Base-by-base conservation (phyloP, 768 basidiomycete genomes). In the Suillus alpinus region DNA sequence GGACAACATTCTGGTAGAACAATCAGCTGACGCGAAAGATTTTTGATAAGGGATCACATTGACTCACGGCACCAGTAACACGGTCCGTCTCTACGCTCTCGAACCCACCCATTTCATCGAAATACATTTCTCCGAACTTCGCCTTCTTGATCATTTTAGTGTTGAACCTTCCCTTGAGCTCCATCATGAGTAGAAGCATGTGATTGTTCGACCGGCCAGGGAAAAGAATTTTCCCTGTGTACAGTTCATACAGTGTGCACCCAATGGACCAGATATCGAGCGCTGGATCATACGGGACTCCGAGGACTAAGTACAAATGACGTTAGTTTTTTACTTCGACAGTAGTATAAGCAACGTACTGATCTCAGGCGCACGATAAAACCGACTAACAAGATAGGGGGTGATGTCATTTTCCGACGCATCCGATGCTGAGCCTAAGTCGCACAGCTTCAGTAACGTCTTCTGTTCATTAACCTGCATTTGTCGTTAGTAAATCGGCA, bases 341-440 rank as follows among this genome's bases (percentile, higher is more conserved):
- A 56, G n/a, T 20, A 53, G 41, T 40, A 43, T 41, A 43, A 23
- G 32, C 23, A 65, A 81, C 85, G 71, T 69, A 98, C 96, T 99
- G 71, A 98, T 98, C 78, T 99, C 97, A 2, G 97, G 97, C 2
- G 96, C 96, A 47, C 97, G 92, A 72, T 99, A 98, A 76, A 98
- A 99, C 50, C 97, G 82, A 66, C 92, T 94, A 62, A 98, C 97
- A 59, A 99, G 87, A 75, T 99, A 98, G 10, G 97, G 97, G 8
- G 97, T 98, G 67, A 98, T 95, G 37, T 97, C 97, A 73, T 94
- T 94, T 74, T 98, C 96, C 8, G 88, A 88, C 1, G 89, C 90
- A 73, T 98, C 96, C 7, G 92, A 91, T 1, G 97, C 97, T 2
- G 94, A 96, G n/a, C 97, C 97, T 36, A 99, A 78, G 75, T 99